Evolutionary conservation across 148 eudicot species (phyloP), one percentile per base, ranked within the genome.

Genomic region (Suaeda aralocaspica): DNA sequence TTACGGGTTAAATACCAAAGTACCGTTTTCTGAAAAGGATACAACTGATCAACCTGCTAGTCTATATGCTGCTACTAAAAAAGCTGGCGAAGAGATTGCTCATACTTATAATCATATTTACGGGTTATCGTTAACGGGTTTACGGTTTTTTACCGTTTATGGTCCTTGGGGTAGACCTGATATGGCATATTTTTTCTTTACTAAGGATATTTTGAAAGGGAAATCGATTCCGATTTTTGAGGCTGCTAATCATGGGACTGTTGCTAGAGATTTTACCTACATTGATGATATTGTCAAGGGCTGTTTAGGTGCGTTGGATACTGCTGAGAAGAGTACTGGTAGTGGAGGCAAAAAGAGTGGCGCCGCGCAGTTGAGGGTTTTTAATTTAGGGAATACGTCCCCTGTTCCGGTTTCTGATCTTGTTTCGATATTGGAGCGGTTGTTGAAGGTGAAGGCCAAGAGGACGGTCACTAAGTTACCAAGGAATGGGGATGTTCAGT

Each of bases 141-240:
- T 90, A 79, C 78, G 96, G 62, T 89, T 89, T 67, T 89, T 89
- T 68, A 89, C 96, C 5, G 96, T 89, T 58, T 89, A 89, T 76
- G 96, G 96, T 0, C 92, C 92, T 33, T 89, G 96, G 96, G 96
- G 96, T 52, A 87, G 96, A 70, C 96, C 96, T 19, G 96, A 89
- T 39, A 89, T 89, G 96, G 96, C 96, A 0, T 89, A 89, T 57
- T 90, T 87, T 80, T 90, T 90, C 66, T 90, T 89, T 48, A 87
- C 92, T 7, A 82, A 64, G 76, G 96, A 87, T 78, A 90, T 90
- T 1, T 78, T 90, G 84, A 84, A 84, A 50, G 87, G 92, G 52
- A 87, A 87, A 56, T 70, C 84, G 7, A 85, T 90, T 10, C 81
- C 88, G 0, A 82, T 90, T 19, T 90, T 87, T 53, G 92, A 90